phyloP scores from a whole-genome alignment of 1,284 basidiomycete genomes.

The Apiotrichum domesticum region DNA sequence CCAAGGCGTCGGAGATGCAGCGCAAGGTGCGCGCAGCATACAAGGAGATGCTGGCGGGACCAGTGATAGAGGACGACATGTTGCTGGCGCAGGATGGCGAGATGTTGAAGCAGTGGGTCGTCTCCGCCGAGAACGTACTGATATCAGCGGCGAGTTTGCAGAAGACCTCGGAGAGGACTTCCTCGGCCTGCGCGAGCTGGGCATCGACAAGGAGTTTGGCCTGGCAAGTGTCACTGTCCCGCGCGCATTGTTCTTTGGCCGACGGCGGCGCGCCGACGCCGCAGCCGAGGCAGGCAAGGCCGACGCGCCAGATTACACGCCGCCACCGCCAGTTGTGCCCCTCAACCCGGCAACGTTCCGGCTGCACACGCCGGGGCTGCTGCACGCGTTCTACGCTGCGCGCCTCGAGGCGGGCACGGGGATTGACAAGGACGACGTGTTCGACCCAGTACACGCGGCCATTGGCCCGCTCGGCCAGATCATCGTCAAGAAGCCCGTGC shows the following conservation, averaged over 20 bases:
- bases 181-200: slow-evolving; percentile 78
- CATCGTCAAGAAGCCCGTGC: slow-evolving; percentile 23
- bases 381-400: slow-evolving; percentile 66
- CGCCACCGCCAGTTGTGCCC: slow-evolving; percentile 70
- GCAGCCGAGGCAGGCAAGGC: slow-evolving; percentile 42
- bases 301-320: slow-evolving; percentile 68
- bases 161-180: slow-evolving; percentile 88
- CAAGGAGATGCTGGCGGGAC: slow-evolving; percentile 60
- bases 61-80: slow-evolving; percentile 57
- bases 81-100: slow-evolving; percentile 75
- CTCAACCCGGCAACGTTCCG: slow-evolving; percentile 61
- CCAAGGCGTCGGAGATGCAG: slow-evolving; percentile 68
- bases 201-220: slow-evolving; percentile 83
- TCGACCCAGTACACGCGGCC: slow-evolving; percentile 34
- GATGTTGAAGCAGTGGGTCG: slow-evolving; percentile 61
- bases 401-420: slow-evolving; percentile 49
- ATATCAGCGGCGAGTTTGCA: slow-evolving; percentile 70
- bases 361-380: slow-evolving; percentile 69
- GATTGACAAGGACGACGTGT: slow-evolving; percentile 21
- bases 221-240: slow-evolving; percentile 72
- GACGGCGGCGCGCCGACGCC: slow-evolving; percentile 44
- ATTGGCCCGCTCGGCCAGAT: slow-evolving; percentile 44
- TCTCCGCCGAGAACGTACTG: neutral
- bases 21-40: slow-evolving; percentile 79
- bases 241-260: slow-evolving; percentile 67